Base-by-base conservation (phyloP, 75 land plant species). In the Cryptomeria japonica region DNA sequence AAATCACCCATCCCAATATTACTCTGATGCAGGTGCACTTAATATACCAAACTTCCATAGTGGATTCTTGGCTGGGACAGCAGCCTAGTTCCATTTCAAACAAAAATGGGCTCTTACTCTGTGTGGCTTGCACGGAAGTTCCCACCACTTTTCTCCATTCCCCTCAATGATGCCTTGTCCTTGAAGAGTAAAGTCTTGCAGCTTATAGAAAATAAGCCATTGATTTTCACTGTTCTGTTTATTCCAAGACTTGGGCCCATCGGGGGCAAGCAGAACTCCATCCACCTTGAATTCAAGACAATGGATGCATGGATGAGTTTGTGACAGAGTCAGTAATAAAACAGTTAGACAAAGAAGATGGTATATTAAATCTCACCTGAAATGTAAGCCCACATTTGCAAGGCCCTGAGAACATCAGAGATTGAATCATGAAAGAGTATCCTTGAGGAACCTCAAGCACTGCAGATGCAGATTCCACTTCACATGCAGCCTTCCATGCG, bases 231-330 rank as follows among this genome's bases (percentile, higher is more conserved):
- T 89, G 56, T 55, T 36, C 85, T 75, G 83, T 79, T 89, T 84
- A 19, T 95, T 93, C 97, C 98, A 96, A 72, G 75, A 85, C 31
- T 91, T 89, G 13, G 95, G 95, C 3, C 95, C 95, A 44, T 95
- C 87, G 0, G 99, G 99, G 16, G 99, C 93, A 92, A 93, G 91
- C 44, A 97, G 73, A 36, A 93, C 91, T 38, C 99, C 99, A 89
- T 96, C 98, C 37, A 97, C 89, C 99, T 97, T 70, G 10, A 85
- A 18, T 80, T 80, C 84, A 80, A 80, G 19, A 28, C 25, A 39
- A 79, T 79, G 28, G 12, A 80, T 82, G 51, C 47, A 46, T 25
- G 49, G 25, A 42, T 44, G 32, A 28, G 51, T n/a, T 28, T 44
- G 5, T 82, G 42, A 16, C 31, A 28, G 36, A 9, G 12, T 72